Evolutionary conservation across 495 filamentous ascomycete genomes (phyloP).

Genomic region (Bacidia gigantensis): DNA sequence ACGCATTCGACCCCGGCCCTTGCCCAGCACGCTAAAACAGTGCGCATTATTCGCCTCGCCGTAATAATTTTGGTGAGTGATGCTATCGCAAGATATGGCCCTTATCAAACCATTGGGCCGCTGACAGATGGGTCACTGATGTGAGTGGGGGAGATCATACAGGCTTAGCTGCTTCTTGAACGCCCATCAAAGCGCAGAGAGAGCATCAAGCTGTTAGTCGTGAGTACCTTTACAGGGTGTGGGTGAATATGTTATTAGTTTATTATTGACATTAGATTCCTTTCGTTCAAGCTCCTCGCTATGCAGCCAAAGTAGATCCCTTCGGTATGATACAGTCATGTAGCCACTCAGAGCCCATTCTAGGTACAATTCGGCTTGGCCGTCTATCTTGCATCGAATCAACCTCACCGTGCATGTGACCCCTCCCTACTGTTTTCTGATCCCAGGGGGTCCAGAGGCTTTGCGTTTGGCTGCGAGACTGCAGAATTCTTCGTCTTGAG

Average conservation of each 20-base stretch:
- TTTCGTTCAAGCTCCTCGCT: neutral
- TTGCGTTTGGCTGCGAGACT: neutral
- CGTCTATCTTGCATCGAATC: neutral
- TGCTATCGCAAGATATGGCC: neutral
- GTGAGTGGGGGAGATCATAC: neutral
- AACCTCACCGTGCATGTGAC: neutral
- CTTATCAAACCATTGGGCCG: neutral
- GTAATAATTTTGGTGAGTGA: neutral
- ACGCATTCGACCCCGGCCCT: no score
- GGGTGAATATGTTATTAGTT: no score
- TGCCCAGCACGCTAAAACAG: neutral
- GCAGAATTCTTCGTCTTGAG: conserved; percentile 5
- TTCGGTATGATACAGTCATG: neutral
- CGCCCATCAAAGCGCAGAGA: no score
- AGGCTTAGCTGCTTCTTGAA: no score
- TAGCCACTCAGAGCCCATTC: neutral
- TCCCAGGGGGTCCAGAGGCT: conserved; percentile 1
- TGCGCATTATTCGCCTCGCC: no score
- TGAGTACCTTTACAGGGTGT: no score
- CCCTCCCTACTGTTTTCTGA: neutral
- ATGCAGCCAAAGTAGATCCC: neutral
- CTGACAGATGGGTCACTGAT: neutral
- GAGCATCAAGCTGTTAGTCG: no score
- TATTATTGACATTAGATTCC: neutral
- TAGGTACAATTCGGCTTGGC: neutral